A percentile compares a stretch with the other conserved stretches of the same genome.
These are phyloP conservation scores for Halenospora varia DNA, from an alignment of 495 filamentous ascomycete species.

Conservation along the genomic window DNA sequence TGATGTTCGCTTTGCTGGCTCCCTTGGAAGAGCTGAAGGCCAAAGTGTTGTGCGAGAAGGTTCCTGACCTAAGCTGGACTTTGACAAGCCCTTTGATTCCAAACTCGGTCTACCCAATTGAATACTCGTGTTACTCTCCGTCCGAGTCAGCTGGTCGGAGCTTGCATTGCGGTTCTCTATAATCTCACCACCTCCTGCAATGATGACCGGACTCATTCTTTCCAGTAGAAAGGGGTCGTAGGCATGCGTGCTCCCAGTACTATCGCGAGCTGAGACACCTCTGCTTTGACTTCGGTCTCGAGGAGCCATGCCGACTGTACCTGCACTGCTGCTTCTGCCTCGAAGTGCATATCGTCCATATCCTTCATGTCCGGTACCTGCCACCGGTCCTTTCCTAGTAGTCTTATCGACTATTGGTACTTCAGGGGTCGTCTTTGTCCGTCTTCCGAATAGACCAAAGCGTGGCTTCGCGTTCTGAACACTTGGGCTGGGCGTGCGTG, in stretches of 20 bases:
- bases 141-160: conserved; percentile 46
- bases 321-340: conserved; percentile 55
- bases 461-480: conserved; percentile 40
- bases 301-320: conserved; percentile 35
- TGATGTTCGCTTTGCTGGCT: conserved; percentile 5
- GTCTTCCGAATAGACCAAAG: conserved; percentile 75
- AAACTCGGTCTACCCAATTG: conserved; percentile 43
- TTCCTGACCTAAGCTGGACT: conserved; percentile 28
- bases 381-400: conserved; percentile 74
- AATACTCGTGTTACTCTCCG: conserved; percentile 61
- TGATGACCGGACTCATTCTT: conserved; percentile 81
- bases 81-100: conserved; percentile 41
- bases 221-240: conserved; percentile 58
- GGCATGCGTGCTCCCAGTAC: conserved; percentile 35
- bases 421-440: conserved; percentile 62
- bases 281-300: conserved; percentile 39
- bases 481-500: conserved; percentile 46
- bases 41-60: conserved; percentile 37
- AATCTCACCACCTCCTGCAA: conserved; percentile 70
- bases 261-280: conserved; percentile 42
- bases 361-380: conserved; percentile 94
- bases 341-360: conserved; percentile 71
- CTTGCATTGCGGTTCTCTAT: conserved; percentile 54
- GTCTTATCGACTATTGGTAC: conserved; percentile 45
- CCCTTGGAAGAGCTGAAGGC: conserved; percentile 45